phyloP scores from a whole-genome alignment of 495 filamentous ascomycete species.

The Trichoderma reesei region DNA sequence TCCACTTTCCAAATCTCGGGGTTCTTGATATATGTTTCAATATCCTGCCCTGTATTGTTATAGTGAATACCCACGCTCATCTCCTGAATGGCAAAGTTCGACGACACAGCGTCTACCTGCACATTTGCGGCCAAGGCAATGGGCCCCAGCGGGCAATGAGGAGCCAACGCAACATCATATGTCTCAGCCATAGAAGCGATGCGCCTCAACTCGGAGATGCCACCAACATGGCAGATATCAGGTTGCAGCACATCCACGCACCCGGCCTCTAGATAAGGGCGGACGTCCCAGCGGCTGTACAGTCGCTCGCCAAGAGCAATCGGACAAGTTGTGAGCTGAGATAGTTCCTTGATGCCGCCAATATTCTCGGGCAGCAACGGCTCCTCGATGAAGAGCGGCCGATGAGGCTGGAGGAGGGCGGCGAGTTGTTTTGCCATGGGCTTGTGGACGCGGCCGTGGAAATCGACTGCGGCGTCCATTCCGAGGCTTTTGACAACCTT shows the following conservation, averaged over 20 bases:
- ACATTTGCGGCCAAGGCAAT: slow-evolving; percentile 66
- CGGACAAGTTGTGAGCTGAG: slow-evolving; percentile 50
- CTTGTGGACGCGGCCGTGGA: slow-evolving; percentile 70
- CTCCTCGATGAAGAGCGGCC: slow-evolving; percentile 74
- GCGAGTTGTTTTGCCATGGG: slow-evolving; percentile 76
- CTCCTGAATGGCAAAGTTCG: slow-evolving; percentile 74
- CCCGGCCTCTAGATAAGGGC: slow-evolving; percentile 58
- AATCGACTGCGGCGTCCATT: slow-evolving; percentile 65
- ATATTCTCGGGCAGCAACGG: slow-evolving; percentile 64
- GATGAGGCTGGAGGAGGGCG: slow-evolving; percentile 57
- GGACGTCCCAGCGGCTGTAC: slow-evolving; percentile 66
- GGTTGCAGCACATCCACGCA: slow-evolving; percentile 69
- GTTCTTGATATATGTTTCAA: slow-evolving; percentile 58
- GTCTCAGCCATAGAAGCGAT: slow-evolving; percentile 69
- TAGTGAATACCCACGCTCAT: slow-evolving; percentile 78
- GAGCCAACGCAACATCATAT: slow-evolving; percentile 68
- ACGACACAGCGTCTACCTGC: slow-evolving; percentile 51
- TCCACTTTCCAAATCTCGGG: slow-evolving; percentile 52
- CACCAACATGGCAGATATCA: slow-evolving; percentile 67
- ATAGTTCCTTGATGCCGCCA: slow-evolving; percentile 57
- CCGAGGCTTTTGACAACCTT: slow-evolving; percentile 60
- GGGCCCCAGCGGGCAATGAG: slow-evolving; percentile 69
- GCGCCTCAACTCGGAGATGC: slow-evolving; percentile 61
- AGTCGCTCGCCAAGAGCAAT: slow-evolving; percentile 72
- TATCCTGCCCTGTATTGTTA: slow-evolving; percentile 55